Conservation (phyloP, 2,329 filamentous ascomycete genomes). For the Ceratocystis papillata region DNA sequence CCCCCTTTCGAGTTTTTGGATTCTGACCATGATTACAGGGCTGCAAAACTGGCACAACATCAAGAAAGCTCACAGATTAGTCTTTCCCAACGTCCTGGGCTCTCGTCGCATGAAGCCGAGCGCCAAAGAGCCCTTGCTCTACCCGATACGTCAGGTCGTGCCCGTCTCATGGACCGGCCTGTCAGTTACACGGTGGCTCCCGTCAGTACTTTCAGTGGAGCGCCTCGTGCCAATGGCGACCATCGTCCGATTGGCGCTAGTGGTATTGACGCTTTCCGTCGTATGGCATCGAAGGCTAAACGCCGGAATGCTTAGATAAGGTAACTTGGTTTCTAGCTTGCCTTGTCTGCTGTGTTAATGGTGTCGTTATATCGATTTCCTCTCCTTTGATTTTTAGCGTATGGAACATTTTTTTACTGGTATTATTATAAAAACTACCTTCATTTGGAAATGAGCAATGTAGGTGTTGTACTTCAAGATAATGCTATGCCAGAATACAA, state of each 20-base stretch:
- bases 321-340: background rate
- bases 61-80: conserved; percentile 41
- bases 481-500: too few species aligned
- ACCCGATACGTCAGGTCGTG: conserved; percentile 45
- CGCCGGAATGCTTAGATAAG: conserved; percentile 33
- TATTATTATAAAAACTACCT: background rate
- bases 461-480: background rate
- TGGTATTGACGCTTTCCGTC: conserved; percentile 54
- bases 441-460: background rate
- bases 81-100: conserved; percentile 40
- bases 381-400: conserved; percentile 1
- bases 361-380: background rate
- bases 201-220: conserved; percentile 50
- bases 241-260: conserved; percentile 52
- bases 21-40: conserved; percentile 31
- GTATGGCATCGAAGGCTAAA: conserved; percentile 54
- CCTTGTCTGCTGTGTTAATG: background rate
- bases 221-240: conserved; percentile 31
- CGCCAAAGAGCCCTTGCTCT: conserved; percentile 49
- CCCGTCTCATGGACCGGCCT: conserved; percentile 44
- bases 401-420: background rate
- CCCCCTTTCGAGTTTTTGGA: conserved; percentile 9
- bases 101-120: conserved; percentile 40
- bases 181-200: conserved; percentile 50
- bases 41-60: conserved; percentile 44